Conservation (phyloP, 371 early-diverging fungal species). For the Haplosporangium sp. region DNA sequence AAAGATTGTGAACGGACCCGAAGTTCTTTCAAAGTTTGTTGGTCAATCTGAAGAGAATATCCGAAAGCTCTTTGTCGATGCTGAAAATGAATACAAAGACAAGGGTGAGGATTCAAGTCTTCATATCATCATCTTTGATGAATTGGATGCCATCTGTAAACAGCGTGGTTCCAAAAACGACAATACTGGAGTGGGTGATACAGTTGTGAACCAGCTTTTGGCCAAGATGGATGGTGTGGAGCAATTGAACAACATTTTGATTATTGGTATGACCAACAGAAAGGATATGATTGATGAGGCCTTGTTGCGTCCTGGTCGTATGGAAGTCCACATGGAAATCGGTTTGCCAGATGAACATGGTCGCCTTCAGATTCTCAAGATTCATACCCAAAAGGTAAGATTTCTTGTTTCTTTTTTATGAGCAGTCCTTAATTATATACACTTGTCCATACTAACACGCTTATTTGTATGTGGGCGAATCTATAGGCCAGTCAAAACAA, state of each 20-base stretch:
- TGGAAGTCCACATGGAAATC: slow-evolving; percentile 98
- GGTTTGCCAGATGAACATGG: slow-evolving; percentile 94
- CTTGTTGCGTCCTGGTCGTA: slow-evolving; percentile 94
- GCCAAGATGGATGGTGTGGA: slow-evolving; percentile 99
- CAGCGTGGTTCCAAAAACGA: slow-evolving; percentile 96
- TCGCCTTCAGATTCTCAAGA: slow-evolving; percentile 93
- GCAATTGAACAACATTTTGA: slow-evolving; percentile 95
- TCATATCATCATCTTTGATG: slow-evolving; percentile 99
- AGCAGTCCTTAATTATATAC: not conserved
- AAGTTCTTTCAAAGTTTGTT: slow-evolving; percentile 99
- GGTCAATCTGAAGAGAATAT: slow-evolving; percentile 99
- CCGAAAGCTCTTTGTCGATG: slow-evolving; percentile 97
- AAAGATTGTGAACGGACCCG: slow-evolving; percentile 98
- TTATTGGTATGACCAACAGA: slow-evolving; percentile 99
- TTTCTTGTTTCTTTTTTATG: not conserved
- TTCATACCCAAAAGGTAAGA: slow-evolving; percentile 87
- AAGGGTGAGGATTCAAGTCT: slow-evolving; percentile 95
- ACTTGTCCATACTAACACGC: not conserved
- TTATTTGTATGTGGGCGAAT: slow-evolving; percentile 1
- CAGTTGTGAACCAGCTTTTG: slow-evolving; percentile 99
- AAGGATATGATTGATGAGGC: slow-evolving; percentile 99
- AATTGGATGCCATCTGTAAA: slow-evolving; percentile 99
- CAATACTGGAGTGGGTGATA: slow-evolving; percentile 98
- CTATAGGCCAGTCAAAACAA: slow-evolving; percentile 88
- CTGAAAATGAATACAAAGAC: slow-evolving; percentile 96